These are phyloP conservation scores for Hirsutella thompsonii DNA, from an alignment of 2,329 filamentous ascomycete species.

Conservation along the genomic window DNA sequence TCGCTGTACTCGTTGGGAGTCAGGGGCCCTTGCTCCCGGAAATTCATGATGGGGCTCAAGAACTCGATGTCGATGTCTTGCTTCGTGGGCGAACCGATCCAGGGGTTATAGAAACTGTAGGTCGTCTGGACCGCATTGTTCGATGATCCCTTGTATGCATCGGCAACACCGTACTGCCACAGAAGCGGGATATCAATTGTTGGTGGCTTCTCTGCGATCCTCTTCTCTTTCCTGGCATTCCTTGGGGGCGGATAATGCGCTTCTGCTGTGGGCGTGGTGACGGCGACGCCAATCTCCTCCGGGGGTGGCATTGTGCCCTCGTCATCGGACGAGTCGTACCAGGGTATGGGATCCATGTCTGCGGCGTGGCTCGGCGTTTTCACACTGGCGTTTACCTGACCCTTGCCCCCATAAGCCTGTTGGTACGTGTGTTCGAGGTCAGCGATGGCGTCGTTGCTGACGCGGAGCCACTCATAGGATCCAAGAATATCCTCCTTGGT, in stretches of 20 bases:
- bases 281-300: slow-evolving; percentile 10
- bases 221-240: slow-evolving; percentile 30
- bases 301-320: slow-evolving; percentile 8
- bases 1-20: slow-evolving; percentile 50
- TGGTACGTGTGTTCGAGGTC: slow-evolving; percentile 46
- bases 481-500: slow-evolving; percentile 36
- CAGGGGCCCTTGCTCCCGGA: slow-evolving; percentile 27
- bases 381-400: slow-evolving; percentile 32
- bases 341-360: not conserved
- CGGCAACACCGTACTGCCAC: too few species aligned
- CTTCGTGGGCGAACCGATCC: slow-evolving; percentile 27
- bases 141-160: too few species aligned
- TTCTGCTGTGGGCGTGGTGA: slow-evolving; percentile 12
- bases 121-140: too few species aligned
- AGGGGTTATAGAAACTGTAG: slow-evolving; percentile 3
- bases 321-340: slow-evolving; percentile 7
- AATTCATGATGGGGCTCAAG: slow-evolving; percentile 9
- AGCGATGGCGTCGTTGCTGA: slow-evolving; percentile 33
- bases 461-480: slow-evolving; percentile 44
- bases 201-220: slow-evolving; percentile 14
- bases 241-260: slow-evolving; percentile 14
- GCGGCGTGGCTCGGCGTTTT: slow-evolving; percentile 12
- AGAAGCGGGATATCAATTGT: too few species aligned
- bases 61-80: slow-evolving; percentile 22
- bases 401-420: slow-evolving; percentile 38